Evolutionary conservation across 2,329 filamentous ascomycete genomes (phyloP).

Genomic region (Xylaria sp.): DNA sequence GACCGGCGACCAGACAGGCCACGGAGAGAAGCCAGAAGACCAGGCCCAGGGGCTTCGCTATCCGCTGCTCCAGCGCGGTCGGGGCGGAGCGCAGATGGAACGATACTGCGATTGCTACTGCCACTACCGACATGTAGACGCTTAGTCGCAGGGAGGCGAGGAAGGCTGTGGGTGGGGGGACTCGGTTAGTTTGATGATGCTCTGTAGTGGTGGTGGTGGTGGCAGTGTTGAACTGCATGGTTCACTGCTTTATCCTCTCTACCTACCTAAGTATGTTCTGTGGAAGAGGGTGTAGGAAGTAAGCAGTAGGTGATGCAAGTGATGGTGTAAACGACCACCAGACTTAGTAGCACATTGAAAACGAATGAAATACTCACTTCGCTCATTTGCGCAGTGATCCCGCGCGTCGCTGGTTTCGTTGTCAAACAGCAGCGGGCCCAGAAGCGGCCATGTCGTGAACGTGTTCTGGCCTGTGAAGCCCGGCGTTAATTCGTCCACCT

Average conservation of each 20-base stretch:
- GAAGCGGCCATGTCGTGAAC: conserved; percentile 70
- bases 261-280: too few relatives aligned
- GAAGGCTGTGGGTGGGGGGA: conserved; percentile 64
- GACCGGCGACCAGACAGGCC: conserved; percentile 78
- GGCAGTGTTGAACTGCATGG: not conserved
- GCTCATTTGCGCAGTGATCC: conserved; percentile 82
- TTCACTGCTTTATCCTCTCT: too few relatives aligned
- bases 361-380: conserved; percentile 59
- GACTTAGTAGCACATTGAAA: not conserved
- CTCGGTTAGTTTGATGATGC: not conserved
- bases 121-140: conserved; percentile 90
- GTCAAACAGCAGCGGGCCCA: conserved; percentile 76
- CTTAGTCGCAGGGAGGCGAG: conserved; percentile 90
- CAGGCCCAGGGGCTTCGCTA: conserved; percentile 85
- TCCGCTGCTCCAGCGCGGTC: conserved; percentile 73
- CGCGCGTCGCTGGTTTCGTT: conserved; percentile 79
- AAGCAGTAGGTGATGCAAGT: not conserved
- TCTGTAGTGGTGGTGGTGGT: not conserved
- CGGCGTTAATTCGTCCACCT: conserved; percentile 42
- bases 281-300: not conserved
- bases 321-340: not conserved
- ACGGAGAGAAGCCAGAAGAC: conserved; percentile 88
- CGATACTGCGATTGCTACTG: conserved; percentile 88
- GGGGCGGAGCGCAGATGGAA: conserved; percentile 88
- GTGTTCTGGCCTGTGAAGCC: conserved; percentile 50